These are phyloP conservation scores for Cucumis cinereus DNA, from an alignment of 306 rosid species.

Conservation along the genomic window DNA sequence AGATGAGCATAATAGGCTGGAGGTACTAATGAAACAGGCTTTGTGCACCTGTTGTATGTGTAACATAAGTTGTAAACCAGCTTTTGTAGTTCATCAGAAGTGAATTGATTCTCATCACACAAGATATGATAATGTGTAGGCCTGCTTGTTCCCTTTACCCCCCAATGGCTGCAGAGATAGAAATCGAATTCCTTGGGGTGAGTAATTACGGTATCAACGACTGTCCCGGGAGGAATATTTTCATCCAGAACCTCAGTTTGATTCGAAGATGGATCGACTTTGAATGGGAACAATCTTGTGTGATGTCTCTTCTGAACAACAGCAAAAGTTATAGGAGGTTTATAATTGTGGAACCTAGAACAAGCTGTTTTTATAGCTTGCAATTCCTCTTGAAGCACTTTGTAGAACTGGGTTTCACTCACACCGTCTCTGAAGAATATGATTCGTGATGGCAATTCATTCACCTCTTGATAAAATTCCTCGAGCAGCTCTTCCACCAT, in stretches of 20 bases:
- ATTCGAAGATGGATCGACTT: constrained; percentile 36
- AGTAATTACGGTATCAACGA: constrained; percentile 89
- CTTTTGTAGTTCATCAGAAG: constrained; percentile 87
- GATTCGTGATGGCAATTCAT: constrained; percentile 66
- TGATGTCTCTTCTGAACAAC: constrained; percentile 97
- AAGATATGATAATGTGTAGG: constrained; percentile 89
- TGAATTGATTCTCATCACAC: constrained; percentile 83
- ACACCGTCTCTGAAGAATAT: constrained; percentile 94
- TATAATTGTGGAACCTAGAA: constrained; percentile 43
- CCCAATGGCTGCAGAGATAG: constrained; percentile 94
- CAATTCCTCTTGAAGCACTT: constrained; percentile 71
- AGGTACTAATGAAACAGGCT: constrained; percentile 96
- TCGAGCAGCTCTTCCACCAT: constrained; percentile 83
- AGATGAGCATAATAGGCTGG: constrained; percentile 95
- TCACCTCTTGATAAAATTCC: constrained; percentile 63
- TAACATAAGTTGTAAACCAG: constrained; percentile 77
- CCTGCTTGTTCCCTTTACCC: constrained; percentile 91
- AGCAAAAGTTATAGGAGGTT: constrained; percentile 68
- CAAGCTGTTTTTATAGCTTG: constrained; percentile 65
- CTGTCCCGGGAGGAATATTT: constrained; percentile 88
- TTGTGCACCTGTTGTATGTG: constrained; percentile 87
- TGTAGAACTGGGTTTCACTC: constrained; percentile 85
- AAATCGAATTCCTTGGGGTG: constrained; percentile 93
- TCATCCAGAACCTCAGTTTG: constrained; percentile 41
- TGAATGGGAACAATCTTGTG: constrained; percentile 79